Evolutionary conservation across 768 basidiomycete species (phyloP), one percentile per base, ranked within the genome.

Genomic region (Mycena amicta): DNA sequence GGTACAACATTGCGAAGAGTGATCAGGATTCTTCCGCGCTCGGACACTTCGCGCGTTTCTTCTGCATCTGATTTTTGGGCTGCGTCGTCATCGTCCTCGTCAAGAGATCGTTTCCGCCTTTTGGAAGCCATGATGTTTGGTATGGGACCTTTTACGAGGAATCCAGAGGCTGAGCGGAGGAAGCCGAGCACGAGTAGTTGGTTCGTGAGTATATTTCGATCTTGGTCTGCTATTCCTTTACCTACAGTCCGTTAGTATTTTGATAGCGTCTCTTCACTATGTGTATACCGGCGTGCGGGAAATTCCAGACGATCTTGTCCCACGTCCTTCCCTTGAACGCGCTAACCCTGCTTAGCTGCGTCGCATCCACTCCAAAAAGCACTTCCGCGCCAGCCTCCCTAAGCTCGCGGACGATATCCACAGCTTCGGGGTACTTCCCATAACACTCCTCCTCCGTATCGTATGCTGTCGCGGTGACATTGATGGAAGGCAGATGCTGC

Each of bases 241-340:
- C 91, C 90, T 92, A 56, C 59, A 30, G 47, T 53, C 23, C 23
- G 22, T 49, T 47, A 31, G 22, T 23, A 20, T 53, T 47, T 37
- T 18, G 18, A n/a, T n/a, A n/a, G n/a, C n/a, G n/a, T n/a, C n/a
- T 37, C 33, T 8, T 37, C 33, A 18, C 12, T 5, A n/a, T 45
- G 22, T 45, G 43, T n/a, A 62, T 67, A 92, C 95, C 95, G 67
- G 90, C 90, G 75, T 98, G 96, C 57, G 96, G 96, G 70, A 98
- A 98, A 71, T 98, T 97, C 88, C 93, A 98, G 5, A 92, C 85
- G 56, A 98, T 82, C 60, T 83, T 84, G 72, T 93, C 89, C 83
- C 89, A 90, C 54, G 74, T 81, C 60, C 77, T 75, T 39, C 83
- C 84, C 60, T 85, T 90, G 46, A 95, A 71, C 5, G 71, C 68